These are phyloP conservation scores for Ganoderma leucocontextum DNA, from an alignment of 1,284 basidiomycete species.

Conservation along the genomic window DNA sequence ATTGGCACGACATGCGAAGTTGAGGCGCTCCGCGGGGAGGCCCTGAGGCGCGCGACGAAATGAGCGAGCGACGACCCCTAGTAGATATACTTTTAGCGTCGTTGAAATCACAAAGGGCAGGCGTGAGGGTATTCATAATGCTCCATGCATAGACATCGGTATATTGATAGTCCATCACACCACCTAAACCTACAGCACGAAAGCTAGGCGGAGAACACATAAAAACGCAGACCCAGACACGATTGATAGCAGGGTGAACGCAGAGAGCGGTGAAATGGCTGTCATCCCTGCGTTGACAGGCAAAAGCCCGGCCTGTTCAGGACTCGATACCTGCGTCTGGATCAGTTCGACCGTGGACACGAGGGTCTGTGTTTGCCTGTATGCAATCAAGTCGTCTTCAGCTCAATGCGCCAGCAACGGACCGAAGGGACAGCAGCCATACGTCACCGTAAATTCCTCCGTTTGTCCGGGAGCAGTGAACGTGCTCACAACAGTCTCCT, in stretches of 20 bases:
- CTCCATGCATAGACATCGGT: background rate
- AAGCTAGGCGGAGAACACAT: conserved; percentile 12
- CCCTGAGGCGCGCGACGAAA: too few relatives aligned
- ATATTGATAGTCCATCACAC: background rate
- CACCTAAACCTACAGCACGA: conserved; percentile 11
- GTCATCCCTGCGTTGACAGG: conserved; percentile 38
- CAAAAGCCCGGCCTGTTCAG: conserved; percentile 36
- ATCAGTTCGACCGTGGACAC: conserved; percentile 36
- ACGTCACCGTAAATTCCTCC: conserved; percentile 39
- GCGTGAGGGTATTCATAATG: background rate
- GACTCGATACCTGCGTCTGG: conserved; percentile 25
- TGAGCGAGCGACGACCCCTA: too few relatives aligned
- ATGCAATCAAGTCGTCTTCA: background rate
- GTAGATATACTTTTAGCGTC: conserved; percentile 19
- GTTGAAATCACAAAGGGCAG: background rate
- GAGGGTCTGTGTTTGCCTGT: conserved; percentile 32
- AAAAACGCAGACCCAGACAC: conserved; percentile 13
- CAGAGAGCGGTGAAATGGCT: conserved; percentile 3
- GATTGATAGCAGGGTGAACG: conserved; percentile 10
- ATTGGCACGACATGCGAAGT: too few relatives aligned
- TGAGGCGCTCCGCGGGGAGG: too few relatives aligned
- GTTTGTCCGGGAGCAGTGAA: conserved; percentile 35
- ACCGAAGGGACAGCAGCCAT: conserved; percentile 12
- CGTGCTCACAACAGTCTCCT: conserved; percentile 40
- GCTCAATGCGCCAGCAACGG: background rate